Conservation (phyloP, 2,329 filamentous ascomycete genomes). For the Myriosclerotinia duriaeana region DNA sequence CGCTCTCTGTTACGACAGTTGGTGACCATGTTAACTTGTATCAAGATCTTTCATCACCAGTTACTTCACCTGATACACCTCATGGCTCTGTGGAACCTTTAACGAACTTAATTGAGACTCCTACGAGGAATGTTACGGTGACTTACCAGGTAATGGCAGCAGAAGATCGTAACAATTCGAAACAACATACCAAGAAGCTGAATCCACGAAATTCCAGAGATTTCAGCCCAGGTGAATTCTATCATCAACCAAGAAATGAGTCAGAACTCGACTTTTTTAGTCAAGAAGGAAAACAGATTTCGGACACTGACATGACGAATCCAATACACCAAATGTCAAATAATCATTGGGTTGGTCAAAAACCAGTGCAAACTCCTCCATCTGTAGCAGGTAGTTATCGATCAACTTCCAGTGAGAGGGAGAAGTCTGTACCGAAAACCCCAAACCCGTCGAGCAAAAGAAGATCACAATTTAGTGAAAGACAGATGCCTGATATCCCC, state of each 20-base stretch:
- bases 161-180: slow-evolving; percentile 11
- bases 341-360: neutral
- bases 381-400: neutral
- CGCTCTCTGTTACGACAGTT: slow-evolving; percentile 6
- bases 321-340: neutral
- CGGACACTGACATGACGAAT: neutral
- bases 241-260: neutral
- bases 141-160: slow-evolving; percentile 2
- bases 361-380: neutral
- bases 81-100: neutral
- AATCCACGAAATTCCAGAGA: slow-evolving; percentile 14
- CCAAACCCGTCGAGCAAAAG: neutral
- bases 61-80: neutral
- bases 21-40: slow-evolving; percentile 7
- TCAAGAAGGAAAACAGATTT: neutral
- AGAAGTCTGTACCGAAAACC: neutral
- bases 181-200: neutral
- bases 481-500: slow-evolving; percentile 15
- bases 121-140: neutral
- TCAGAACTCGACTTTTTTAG: neutral
- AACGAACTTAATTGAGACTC: neutral
- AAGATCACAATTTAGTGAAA: slow-evolving; percentile 12
- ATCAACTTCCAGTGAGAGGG: neutral
- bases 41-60: slow-evolving; percentile 9
- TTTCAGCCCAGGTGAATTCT: slow-evolving; percentile 6